Percentiles rank a stretch among this genome's conserved stretches.
Conservation (phyloP, 1,139 yeast species). For the Taphrina deformans region DNA sequence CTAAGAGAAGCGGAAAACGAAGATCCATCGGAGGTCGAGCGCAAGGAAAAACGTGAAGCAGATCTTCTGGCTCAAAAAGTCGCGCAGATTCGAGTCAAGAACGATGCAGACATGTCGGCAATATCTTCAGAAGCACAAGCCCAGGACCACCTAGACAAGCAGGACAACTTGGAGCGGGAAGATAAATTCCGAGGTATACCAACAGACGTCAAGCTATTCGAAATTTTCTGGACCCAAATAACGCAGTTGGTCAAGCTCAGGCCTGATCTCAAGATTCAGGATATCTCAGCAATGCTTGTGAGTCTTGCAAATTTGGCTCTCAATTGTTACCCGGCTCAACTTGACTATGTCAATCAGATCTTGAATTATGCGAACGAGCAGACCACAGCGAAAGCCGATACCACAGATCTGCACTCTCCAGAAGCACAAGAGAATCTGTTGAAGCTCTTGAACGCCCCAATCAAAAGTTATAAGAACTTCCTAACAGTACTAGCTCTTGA, state of each 20-base stretch:
- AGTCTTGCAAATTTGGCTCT: slow-evolving; percentile 65
- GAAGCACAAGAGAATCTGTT: slow-evolving; percentile 53
- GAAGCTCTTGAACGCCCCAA: slow-evolving; percentile 59
- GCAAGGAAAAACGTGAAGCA: slow-evolving; percentile 38
- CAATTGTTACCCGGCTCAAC: slow-evolving; percentile 64
- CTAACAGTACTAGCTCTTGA: slow-evolving; percentile 47
- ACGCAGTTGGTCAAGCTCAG: slow-evolving; percentile 56
- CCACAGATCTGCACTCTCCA: slow-evolving; percentile 42
- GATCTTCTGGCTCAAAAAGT: slow-evolving; percentile 36
- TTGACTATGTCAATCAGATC: slow-evolving; percentile 61
- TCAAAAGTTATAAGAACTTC: slow-evolving; percentile 48
- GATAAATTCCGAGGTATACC: slow-evolving; percentile 34
- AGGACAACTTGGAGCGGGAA: not conserved
- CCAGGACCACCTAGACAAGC: not conserved
- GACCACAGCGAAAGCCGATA: slow-evolving; percentile 45
- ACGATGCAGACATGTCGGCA: not conserved
- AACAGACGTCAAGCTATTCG: slow-evolving; percentile 36
- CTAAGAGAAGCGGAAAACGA: slow-evolving; percentile 43
- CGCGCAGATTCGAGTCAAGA: slow-evolving; percentile 34
- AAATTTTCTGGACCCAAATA: slow-evolving; percentile 40
- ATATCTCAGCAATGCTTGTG: slow-evolving; percentile 64
- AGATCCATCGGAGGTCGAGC: slow-evolving; percentile 37
- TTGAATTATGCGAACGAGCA: slow-evolving; percentile 61
- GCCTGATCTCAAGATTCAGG: slow-evolving; percentile 65
- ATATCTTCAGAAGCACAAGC: not conserved